A percentile compares a stretch with the other conserved stretches of the same genome.
Evolutionary conservation across 2,329 filamentous ascomycete genomes (phyloP).

Genomic region (Coniochaeta prunicola): DNA sequence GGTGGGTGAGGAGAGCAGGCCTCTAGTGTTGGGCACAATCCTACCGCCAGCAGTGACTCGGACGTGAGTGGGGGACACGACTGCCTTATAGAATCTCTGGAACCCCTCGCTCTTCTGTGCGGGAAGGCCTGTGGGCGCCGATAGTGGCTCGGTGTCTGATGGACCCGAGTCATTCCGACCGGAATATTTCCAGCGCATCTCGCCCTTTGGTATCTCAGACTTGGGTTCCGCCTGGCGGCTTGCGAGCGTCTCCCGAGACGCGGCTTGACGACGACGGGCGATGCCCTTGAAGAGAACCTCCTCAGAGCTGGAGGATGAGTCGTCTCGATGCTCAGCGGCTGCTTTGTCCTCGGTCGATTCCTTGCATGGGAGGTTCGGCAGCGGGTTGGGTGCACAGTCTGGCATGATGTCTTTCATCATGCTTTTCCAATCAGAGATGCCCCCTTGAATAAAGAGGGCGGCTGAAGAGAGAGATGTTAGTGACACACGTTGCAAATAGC

Average conservation of each 20-base stretch:
- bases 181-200: slow-evolving; percentile 33
- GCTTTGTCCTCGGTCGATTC: background rate
- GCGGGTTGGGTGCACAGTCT: slow-evolving; percentile 10
- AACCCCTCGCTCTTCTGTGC: slow-evolving; percentile 60
- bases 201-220: slow-evolving; percentile 9
- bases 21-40: slow-evolving; percentile 58
- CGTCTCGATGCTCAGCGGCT: slow-evolving; percentile 10
- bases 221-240: background rate
- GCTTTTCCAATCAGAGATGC: background rate
- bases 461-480: background rate
- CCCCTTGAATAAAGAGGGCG: background rate
- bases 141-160: slow-evolving; percentile 37
- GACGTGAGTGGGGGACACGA: slow-evolving; percentile 60
- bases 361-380: background rate
- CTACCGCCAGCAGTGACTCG: slow-evolving; percentile 60
- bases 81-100: slow-evolving; percentile 59
- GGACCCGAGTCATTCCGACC: slow-evolving; percentile 37
- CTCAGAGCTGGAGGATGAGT: slow-evolving; percentile 25
- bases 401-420: background rate
- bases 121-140: slow-evolving; percentile 43
- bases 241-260: background rate
- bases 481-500: background rate
- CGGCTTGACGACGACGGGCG: background rate
- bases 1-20: slow-evolving; percentile 45
- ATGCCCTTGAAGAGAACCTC: slow-evolving; percentile 30